Evolutionary conservation across 1,139 yeast genomes (phyloP).

Genomic region (Wickerhamiella infanticola): DNA sequence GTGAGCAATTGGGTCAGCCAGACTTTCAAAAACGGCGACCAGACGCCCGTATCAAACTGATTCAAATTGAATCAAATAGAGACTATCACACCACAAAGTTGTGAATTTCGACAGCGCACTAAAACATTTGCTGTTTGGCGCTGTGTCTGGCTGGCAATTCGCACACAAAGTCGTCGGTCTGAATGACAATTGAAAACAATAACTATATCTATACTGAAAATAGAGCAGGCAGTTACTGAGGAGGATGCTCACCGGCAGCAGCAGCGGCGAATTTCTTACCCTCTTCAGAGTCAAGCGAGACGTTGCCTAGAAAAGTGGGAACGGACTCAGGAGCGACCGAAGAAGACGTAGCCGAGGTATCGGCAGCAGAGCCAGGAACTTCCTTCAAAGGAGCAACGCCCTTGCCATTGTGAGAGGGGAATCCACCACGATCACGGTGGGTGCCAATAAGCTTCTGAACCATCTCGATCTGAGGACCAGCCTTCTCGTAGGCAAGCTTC

Average conservation of each 20-base stretch:
- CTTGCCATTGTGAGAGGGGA: conserved; percentile 15
- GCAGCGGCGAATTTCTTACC: conserved; percentile 9
- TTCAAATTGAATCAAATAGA: too few relatives aligned
- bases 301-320: conserved; percentile 21
- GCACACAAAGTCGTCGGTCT: too few relatives aligned
- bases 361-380: conserved; percentile 13
- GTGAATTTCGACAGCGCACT: too few relatives aligned
- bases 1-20: too few relatives aligned
- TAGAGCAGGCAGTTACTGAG: too few relatives aligned
- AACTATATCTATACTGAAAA: too few relatives aligned
- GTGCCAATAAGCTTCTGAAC: conserved; percentile 30
- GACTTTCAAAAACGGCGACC: too few relatives aligned
- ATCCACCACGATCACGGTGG: conserved; percentile 20
- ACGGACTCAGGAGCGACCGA: conserved; percentile 13
- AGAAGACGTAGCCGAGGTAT: conserved; percentile 2
- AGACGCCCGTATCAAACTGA: too few relatives aligned
- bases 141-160: too few relatives aligned
- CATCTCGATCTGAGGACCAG: conserved; percentile 29
- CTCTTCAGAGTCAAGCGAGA: conserved; percentile 17
- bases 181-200: too few relatives aligned
- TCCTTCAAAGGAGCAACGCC: conserved; percentile 11
- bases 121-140: too few relatives aligned
- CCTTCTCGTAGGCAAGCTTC: conserved; percentile 33
- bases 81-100: too few relatives aligned
- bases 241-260: conserved; percentile 5